Evolutionary conservation across 345 rosid species (phyloP).

Genomic region (Brassica juncea): DNA sequence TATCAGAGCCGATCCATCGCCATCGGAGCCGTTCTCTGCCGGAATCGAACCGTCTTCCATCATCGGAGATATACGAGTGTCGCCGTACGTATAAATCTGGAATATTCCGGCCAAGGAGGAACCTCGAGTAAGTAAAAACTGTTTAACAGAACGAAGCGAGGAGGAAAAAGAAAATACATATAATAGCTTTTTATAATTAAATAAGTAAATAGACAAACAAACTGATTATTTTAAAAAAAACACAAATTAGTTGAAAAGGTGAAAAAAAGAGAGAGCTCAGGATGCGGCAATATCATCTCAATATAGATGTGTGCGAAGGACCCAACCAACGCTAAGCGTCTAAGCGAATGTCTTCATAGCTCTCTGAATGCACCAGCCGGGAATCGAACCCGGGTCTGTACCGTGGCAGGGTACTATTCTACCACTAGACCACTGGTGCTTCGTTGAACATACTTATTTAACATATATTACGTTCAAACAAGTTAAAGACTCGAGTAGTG

Average conservation of each 20-base stretch:
- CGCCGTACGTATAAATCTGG: not conserved
- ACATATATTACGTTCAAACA: not conserved
- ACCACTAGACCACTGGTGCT: slow-evolving; percentile 58
- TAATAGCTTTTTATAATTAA: not conserved
- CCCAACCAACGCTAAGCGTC: not conserved
- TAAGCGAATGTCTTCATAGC: not conserved
- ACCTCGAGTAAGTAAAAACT: not conserved
- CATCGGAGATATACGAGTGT: slow-evolving; percentile 12
- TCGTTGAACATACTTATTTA: not conserved
- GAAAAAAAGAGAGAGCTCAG: not conserved
- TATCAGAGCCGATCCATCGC: slow-evolving; percentile 64
- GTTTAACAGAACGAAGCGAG: not conserved
- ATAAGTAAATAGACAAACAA: not conserved
- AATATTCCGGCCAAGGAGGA: slow-evolving; percentile 28
- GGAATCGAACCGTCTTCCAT: slow-evolving; percentile 14
- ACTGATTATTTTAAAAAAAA: not conserved
- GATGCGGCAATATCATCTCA: not conserved
- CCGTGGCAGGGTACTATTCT: slow-evolving; percentile 71
- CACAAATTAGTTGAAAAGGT: not conserved
- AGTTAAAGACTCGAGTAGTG: too few species aligned
- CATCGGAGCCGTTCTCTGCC: slow-evolving; percentile 25
- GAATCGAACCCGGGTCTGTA: slow-evolving; percentile 81
- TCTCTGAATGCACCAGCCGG: slow-evolving; percentile 63
- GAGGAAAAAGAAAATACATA: too few species aligned
- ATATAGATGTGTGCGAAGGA: not conserved